Conservation (phyloP, 495 filamentous ascomycete genomes). For the Tuber calosporum region DNA sequence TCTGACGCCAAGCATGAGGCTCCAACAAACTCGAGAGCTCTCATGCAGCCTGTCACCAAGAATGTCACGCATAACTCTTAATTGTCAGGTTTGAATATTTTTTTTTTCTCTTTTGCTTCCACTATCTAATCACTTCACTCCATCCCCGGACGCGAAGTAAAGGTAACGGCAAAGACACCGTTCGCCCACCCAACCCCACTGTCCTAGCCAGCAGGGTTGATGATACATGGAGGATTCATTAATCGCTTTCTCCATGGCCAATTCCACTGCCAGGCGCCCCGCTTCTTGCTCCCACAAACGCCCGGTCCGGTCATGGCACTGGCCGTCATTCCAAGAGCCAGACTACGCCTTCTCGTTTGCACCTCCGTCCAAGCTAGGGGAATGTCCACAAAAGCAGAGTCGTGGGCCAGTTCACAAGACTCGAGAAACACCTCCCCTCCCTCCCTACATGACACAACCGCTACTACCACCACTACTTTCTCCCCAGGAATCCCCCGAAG, state of each 20-base stretch:
- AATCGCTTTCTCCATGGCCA: slow-evolving; percentile 1
- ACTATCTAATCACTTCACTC: background rate
- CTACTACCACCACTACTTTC: slow-evolving; percentile 6
- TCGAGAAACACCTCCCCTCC: background rate
- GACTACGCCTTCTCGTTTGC: background rate
- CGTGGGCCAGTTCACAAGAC: background rate
- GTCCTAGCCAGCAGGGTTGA: background rate
- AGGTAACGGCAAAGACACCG: background rate
- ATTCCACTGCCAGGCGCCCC: background rate
- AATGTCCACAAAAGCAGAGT: background rate
- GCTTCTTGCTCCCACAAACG: background rate
- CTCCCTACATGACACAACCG: background rate
- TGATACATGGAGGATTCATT: background rate
- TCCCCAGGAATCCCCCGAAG: slow-evolving; percentile 15
- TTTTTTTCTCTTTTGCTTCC: background rate
- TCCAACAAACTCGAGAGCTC: background rate
- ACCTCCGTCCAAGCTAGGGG: background rate
- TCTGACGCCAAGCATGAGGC: background rate
- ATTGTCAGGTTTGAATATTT: background rate
- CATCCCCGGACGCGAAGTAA: background rate
- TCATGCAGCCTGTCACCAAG: background rate
- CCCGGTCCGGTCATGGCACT: background rate
- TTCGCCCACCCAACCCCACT: background rate
- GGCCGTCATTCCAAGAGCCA: background rate
- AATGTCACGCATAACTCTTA: slow-evolving; percentile 4